Evolutionary conservation across 2,329 filamentous ascomycete species (phyloP).

Genomic region (Penicillium rolfsii): DNA sequence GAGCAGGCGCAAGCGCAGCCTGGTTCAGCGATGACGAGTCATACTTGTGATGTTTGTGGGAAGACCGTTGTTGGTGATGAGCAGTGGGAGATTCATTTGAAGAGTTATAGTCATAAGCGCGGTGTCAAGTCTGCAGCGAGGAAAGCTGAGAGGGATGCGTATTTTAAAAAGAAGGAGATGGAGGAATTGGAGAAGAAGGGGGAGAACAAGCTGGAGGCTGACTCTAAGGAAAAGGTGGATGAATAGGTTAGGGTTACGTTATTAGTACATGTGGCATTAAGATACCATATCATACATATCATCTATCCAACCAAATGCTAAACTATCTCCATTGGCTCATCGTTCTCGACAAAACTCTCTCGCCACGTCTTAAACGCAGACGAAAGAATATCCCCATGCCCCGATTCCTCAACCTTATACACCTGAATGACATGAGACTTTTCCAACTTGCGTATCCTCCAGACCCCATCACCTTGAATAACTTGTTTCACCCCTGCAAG

Average conservation of each 20-base stretch:
- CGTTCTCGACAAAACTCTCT: neutral
- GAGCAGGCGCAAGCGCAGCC: constrained; percentile 50
- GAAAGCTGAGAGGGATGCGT: constrained; percentile 37
- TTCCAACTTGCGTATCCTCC: constrained; percentile 72
- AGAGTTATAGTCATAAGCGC: constrained; percentile 62
- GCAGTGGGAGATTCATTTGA: constrained; percentile 62
- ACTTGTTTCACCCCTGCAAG: constrained; percentile 64
- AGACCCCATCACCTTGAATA: constrained; percentile 71
- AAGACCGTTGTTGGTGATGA: constrained; percentile 59
- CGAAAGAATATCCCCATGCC: constrained; percentile 75
- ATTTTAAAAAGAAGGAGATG: constrained; percentile 33
- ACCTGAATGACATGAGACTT: constrained; percentile 71
- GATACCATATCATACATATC: constrained; percentile 5
- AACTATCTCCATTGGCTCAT: too few relatives aligned
- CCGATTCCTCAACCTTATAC: constrained; percentile 71
- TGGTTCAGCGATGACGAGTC: constrained; percentile 56
- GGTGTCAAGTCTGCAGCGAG: constrained; percentile 51
- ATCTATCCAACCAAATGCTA: neutral
- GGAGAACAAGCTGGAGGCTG: neutral
- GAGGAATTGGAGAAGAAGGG: constrained; percentile 12
- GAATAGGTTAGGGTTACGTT: neutral
- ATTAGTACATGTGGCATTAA: neutral
- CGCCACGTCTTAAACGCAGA: constrained; percentile 77
- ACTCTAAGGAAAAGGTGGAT: neutral
- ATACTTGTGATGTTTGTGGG: constrained; percentile 70